Conservation (phyloP, 345 rosid genomes). For the Sisymbrium irio region DNA sequence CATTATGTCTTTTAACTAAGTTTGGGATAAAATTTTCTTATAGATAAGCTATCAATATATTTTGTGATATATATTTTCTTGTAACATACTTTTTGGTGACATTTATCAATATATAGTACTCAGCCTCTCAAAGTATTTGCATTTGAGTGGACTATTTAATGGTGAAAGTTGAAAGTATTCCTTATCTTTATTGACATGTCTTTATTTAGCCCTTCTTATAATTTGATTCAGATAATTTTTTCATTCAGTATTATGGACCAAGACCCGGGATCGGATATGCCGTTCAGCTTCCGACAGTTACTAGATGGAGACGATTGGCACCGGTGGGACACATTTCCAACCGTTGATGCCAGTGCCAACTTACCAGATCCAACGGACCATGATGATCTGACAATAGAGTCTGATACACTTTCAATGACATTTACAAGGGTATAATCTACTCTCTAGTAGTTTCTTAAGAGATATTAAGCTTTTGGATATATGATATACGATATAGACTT, state of each 20-base stretch:
- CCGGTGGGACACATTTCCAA: slow-evolving; percentile 16
- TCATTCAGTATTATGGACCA: neutral
- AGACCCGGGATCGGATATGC: neutral
- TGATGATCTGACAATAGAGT: neutral
- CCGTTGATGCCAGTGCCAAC: neutral
- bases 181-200: neutral
- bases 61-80: neutral
- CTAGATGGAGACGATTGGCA: slow-evolving; percentile 27
- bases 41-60: neutral
- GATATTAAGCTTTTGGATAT: neutral
- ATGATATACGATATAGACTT: neutral
- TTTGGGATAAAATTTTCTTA: neutral
- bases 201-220: neutral
- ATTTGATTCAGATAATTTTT: neutral
- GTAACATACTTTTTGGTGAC: neutral
- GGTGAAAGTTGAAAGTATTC: neutral
- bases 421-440: neutral
- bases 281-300: slow-evolving; percentile 10
- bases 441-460: neutral
- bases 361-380: neutral
- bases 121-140: neutral
- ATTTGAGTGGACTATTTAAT: neutral
- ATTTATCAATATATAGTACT: neutral
- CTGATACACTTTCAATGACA: neutral
- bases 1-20: neutral